Conservation (phyloP, 2,329 filamentous ascomycete species). For the Capronia epimyces region DNA sequence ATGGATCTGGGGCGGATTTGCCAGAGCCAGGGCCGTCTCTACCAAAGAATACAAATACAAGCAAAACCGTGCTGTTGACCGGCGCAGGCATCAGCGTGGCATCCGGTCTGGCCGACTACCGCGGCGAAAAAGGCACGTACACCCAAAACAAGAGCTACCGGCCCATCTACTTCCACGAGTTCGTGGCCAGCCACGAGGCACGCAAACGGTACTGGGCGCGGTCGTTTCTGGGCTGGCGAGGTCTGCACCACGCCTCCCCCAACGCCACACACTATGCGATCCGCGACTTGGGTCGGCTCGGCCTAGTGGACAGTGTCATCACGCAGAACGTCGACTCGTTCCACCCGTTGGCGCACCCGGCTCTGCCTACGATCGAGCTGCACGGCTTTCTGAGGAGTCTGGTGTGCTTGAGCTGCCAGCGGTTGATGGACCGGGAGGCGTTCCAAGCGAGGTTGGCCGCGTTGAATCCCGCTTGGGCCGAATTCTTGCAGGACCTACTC, state of each 20-base stretch:
- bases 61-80: slow-evolving; percentile 58
- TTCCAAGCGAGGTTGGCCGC: slow-evolving; percentile 72
- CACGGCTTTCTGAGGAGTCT: slow-evolving; percentile 83
- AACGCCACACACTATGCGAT: slow-evolving; percentile 77
- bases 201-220: slow-evolving; percentile 93
- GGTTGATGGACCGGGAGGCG: slow-evolving; percentile 61
- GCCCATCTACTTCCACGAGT: slow-evolving; percentile 91
- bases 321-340: slow-evolving; percentile 98
- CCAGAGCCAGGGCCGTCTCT: background rate
- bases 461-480: slow-evolving; percentile 82
- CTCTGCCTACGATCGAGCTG: slow-evolving; percentile 71
- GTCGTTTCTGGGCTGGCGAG: slow-evolving; percentile 89
- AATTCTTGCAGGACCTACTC: slow-evolving; percentile 66
- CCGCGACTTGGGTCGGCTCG: slow-evolving; percentile 63
- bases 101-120: slow-evolving; percentile 87
- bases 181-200: slow-evolving; percentile 71
- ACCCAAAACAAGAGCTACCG: slow-evolving; percentile 83
- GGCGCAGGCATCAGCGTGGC: slow-evolving; percentile 92
- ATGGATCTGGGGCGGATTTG: slow-evolving; percentile 34
- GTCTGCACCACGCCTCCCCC: slow-evolving; percentile 68
- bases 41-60: background rate
- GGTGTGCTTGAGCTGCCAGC: slow-evolving; percentile 72
- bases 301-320: slow-evolving; percentile 69
- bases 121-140: slow-evolving; percentile 85
- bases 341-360: slow-evolving; percentile 70